Percentiles rank a stretch among this genome's conserved stretches.
These are phyloP conservation scores for Carex scoparia DNA, from an alignment of 176 grass and related monocot genomes.

Conservation along the genomic window DNA sequence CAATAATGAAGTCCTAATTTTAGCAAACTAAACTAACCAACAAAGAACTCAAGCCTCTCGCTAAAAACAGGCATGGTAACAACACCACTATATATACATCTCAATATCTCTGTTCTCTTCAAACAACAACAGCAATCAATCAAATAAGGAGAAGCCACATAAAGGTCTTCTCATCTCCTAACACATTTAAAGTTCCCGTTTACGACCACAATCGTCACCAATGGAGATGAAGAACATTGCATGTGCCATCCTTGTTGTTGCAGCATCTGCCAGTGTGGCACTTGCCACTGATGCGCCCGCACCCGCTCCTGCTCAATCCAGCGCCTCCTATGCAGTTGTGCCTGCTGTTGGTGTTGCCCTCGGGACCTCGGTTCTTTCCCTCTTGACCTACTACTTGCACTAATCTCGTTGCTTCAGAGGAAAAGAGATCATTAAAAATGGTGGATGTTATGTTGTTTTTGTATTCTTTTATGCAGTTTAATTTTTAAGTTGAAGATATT, in stretches of 20 bases:
- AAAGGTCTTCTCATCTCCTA: conserved; percentile 27
- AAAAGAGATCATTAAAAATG: neutral
- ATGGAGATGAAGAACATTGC: conserved; percentile 47
- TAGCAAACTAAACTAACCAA: neutral
- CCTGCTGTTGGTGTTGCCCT: conserved; percentile 22
- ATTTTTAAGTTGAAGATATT: conserved; percentile 2
- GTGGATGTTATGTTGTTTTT: neutral
- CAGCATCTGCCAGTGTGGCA: conserved; percentile 24
- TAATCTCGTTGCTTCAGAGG: conserved; percentile 1
- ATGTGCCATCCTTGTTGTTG: conserved; percentile 27
- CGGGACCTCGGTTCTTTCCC: conserved; percentile 26
- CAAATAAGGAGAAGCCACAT: conserved; percentile 12
- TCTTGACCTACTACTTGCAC: conserved; percentile 26
- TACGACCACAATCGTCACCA: neutral
- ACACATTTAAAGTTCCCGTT: neutral
- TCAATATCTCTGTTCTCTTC: neutral
- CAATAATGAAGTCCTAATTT: conserved; percentile 20
- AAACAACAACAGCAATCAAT: conserved; percentile 23
- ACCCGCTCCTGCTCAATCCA: conserved; percentile 17
- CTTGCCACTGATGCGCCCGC: conserved; percentile 26
- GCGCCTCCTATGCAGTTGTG: conserved; percentile 16
- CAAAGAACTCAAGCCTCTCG: neutral
- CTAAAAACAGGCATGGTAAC: conserved; percentile 9
- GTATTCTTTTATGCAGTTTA: conserved; percentile 16
- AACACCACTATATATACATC: conserved; percentile 7